These are phyloP conservation scores for Aspergillus sojae DNA, from an alignment of 2,329 filamentous ascomycete species.

Conservation along the genomic window DNA sequence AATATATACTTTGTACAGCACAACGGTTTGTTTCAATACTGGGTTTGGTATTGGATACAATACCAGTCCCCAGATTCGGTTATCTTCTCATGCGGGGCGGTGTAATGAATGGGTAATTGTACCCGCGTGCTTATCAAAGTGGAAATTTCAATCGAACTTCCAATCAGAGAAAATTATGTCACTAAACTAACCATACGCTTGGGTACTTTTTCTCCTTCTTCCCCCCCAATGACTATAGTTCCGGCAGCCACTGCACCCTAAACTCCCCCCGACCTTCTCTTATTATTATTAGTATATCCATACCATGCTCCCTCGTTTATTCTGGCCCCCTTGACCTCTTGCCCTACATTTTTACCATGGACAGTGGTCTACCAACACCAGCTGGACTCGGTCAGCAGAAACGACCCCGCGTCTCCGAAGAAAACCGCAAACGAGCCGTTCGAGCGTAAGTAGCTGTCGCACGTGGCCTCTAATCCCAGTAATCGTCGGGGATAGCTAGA, in stretches of 20 bases:
- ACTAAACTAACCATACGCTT: neutral
- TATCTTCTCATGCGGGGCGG: slow-evolving; percentile 1
- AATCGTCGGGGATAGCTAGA: neutral
- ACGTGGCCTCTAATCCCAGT: neutral
- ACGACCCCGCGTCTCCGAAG: slow-evolving; percentile 44
- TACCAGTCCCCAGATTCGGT: neutral
- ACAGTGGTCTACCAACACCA: slow-evolving; percentile 28
- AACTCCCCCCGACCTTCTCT: slow-evolving; percentile 13
- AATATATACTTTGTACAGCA: neutral
- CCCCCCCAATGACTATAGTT: neutral
- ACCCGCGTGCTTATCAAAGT: slow-evolving; percentile 6
- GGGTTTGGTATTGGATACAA: neutral
- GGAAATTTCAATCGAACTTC: neutral
- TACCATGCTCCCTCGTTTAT: slow-evolving; percentile 29
- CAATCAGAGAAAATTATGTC: slow-evolving; percentile 2
- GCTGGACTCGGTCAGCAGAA: slow-evolving; percentile 35
- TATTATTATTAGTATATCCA: slow-evolving; percentile 11
- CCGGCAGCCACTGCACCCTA: slow-evolving; percentile 6
- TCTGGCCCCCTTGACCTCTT: slow-evolving; percentile 28
- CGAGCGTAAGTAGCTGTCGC: slow-evolving; percentile 37
- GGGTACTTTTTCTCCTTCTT: neutral
- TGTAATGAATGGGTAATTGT: slow-evolving; percentile 2
- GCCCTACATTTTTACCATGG: slow-evolving; percentile 27
- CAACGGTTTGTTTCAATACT: neutral
- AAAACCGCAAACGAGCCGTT: slow-evolving; percentile 45